Evolutionary conservation across 257 asterid genomes (phyloP).

Genomic region (Solanum okadae): DNA sequence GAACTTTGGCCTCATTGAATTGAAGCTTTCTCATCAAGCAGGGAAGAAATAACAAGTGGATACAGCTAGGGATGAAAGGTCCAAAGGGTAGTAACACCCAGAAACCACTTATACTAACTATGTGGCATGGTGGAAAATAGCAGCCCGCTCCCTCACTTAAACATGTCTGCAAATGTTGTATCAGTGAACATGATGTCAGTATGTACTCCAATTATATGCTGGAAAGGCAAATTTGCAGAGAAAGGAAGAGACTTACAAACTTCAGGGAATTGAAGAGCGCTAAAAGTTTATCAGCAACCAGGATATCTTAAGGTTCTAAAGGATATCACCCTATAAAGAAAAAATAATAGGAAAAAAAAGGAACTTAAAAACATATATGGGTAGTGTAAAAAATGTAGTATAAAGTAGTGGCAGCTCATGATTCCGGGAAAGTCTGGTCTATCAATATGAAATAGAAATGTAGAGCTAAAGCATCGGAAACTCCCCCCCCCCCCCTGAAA

Average conservation of each 20-base stretch:
- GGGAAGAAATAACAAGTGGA: too few species aligned
- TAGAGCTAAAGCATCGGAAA: not conserved
- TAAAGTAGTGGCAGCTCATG: not conserved
- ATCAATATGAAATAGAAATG: too few species aligned
- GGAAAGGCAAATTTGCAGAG: not conserved
- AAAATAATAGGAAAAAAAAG: not conserved
- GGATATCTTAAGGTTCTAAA: not conserved
- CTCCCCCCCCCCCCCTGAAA: not conserved
- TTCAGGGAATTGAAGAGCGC: not conserved
- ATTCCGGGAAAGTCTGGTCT: not conserved
- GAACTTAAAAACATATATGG: not conserved
- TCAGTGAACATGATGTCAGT: not conserved
- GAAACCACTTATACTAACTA: too few species aligned
- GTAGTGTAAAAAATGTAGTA: not conserved
- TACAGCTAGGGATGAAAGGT: too few species aligned
- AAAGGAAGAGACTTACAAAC: slow-evolving; percentile 9
- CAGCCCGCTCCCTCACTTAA: not conserved
- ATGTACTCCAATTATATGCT: not conserved
- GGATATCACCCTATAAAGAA: not conserved
- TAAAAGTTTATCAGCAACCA: not conserved
- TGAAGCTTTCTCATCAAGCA: too few species aligned
- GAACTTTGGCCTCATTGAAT: too few species aligned
- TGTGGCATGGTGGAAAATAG: too few species aligned
- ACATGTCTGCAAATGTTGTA: slow-evolving; percentile 35
- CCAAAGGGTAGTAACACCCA: too few species aligned